Evolutionary conservation across 108 stramenopile species (phyloP), one percentile per base, ranked within the genome.

Genomic region (Skeletonema costatum): DNA sequence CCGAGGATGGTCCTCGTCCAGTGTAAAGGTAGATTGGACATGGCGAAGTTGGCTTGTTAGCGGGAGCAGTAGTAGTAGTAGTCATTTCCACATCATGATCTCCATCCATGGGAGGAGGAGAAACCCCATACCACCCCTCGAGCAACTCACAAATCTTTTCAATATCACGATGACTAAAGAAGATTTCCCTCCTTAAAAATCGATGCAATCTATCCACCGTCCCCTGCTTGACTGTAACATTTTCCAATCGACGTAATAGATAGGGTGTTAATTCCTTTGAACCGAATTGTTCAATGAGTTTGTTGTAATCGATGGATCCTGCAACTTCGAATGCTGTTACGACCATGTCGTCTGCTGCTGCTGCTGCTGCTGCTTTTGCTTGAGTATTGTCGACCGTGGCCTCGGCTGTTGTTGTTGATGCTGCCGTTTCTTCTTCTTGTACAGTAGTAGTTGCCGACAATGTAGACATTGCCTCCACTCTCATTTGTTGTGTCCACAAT

Each of bases 161-260:
- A 77, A 99, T 77, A 70, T 99, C 99, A 11, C 99, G 93, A 86
- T 99, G 99, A 30, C 93, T 94, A 83, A 99, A 99, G 87, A 99
- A 99, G 42, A 99, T 94, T 30, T 92, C 89, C n/a, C 98, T 88
- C 41, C 99, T 82, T 59, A 99, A 81, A 70, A 98, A 99, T 17
- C 98, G 93, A 85, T 99, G 99, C 14, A 93, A 68, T 21, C 74
- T 69, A 10, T 92, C 87, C 19, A 98, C 88, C 44, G 89, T 81
- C 29, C 97, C 98, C 33, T 92, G 89, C 29, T 89, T 86, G 21
- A 90, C 90, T 5, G 97, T 87, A 44, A 95, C 64, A 53, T 86
- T 82, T 61, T 93, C 88, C 21, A 96, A 74, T 21, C 92, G 83
- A 48, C 74, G 71, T 71, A 97, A 70, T 12, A 93, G 73, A 8